These are phyloP conservation scores for Sugiyamaella floridensis DNA, from an alignment of 805 yeast species.

Conservation along the genomic window DNA sequence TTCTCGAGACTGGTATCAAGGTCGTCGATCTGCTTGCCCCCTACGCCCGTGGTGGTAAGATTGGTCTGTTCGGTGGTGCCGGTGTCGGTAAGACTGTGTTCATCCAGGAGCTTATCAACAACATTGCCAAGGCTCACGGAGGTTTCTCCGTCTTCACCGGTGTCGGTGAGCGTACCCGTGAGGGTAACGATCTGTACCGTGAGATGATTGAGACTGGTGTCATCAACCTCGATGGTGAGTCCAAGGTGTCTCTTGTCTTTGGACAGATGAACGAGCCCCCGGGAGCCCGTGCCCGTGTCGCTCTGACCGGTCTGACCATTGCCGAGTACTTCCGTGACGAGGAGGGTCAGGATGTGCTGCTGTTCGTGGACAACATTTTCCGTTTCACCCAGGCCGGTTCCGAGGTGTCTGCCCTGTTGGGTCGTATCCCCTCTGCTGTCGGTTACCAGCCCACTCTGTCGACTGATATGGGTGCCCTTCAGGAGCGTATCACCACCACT, in stretches of 20 bases:
- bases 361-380: constrained; percentile 99
- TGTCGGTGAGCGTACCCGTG: constrained; percentile 99
- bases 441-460: constrained; percentile 99
- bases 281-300: constrained; percentile 99
- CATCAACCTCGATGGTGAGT: constrained; percentile 98
- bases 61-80: constrained; percentile 99
- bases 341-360: constrained; percentile 99
- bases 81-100: constrained; percentile 99
- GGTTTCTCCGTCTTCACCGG: constrained; percentile 99
- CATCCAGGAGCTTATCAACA: constrained; percentile 98
- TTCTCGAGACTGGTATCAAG: constrained; percentile 98
- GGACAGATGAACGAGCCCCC: constrained; percentile 99
- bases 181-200: constrained; percentile 99
- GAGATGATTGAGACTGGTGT: constrained; percentile 99
- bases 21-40: constrained; percentile 99
- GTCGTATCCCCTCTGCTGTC: constrained; percentile 99
- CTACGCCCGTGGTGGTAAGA: constrained; percentile 99
- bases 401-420: constrained; percentile 98
- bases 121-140: constrained; percentile 99
- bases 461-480: constrained; percentile 99
- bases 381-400: constrained; percentile 99
- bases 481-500: constrained; percentile 99
- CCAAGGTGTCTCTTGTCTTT: constrained; percentile 98
- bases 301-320: constrained; percentile 98
- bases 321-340: constrained; percentile 99